Percentiles rank a stretch among this genome's conserved stretches.
phyloP scores from a whole-genome alignment of 768 basidiomycete genomes.

The Naganishia vishniacii region DNA sequence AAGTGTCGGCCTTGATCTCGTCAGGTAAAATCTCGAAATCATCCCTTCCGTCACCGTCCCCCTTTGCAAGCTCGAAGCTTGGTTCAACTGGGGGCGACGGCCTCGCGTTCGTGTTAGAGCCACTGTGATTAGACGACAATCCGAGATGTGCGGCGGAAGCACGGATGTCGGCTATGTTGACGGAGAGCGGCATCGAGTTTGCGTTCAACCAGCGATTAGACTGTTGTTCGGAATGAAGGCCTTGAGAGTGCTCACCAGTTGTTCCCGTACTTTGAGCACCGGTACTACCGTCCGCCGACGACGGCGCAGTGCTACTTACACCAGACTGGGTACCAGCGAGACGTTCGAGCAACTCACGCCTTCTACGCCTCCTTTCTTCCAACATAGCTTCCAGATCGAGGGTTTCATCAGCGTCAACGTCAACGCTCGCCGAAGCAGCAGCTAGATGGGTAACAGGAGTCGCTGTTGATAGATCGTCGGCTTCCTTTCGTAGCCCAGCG shows the following conservation, averaged over 20 bases:
- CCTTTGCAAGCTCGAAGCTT: conserved; percentile 66
- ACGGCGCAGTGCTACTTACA: conserved; percentile 25
- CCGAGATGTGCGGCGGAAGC: conserved; percentile 36
- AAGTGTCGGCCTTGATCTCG: conserved; percentile 49
- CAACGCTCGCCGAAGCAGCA: not conserved
- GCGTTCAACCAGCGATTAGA: not conserved
- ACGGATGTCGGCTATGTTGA: conserved; percentile 30
- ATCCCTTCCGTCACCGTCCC: conserved; percentile 54
- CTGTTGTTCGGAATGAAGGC: not conserved
- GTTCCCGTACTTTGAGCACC: conserved; percentile 8
- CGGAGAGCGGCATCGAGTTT: conserved; percentile 4
- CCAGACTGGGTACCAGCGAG: conserved; percentile 39
- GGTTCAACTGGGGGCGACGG: conserved; percentile 32
- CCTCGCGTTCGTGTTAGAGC: conserved; percentile 31
- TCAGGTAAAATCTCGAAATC: conserved; percentile 38
- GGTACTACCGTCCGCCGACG: conserved; percentile 21
- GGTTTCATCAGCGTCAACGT: conserved; percentile 12
- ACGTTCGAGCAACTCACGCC: conserved; percentile 47
- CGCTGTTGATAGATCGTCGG: not conserved
- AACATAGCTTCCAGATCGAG: conserved; percentile 34
- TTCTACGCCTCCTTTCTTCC: conserved; percentile 41
- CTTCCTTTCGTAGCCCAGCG: not conserved
- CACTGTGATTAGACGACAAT: conserved; percentile 27
- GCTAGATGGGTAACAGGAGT: not conserved
- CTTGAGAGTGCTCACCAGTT: not conserved